These are phyloP conservation scores for Alternaria longipes DNA, from an alignment of 2,329 filamentous ascomycete species.

Conservation along the genomic window DNA sequence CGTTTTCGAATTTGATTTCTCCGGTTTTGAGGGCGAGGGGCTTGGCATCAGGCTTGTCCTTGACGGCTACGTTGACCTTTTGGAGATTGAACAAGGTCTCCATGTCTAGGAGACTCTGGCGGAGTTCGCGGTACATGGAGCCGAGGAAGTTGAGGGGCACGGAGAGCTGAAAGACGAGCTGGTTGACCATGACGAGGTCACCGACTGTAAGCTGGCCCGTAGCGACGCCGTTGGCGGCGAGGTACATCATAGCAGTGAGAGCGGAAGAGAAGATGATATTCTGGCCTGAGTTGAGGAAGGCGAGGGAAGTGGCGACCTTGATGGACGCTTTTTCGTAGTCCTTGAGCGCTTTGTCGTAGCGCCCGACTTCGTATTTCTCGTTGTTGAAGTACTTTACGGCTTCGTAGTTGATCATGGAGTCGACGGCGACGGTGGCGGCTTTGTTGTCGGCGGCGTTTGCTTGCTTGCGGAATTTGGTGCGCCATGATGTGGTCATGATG, in stretches of 20 bases:
- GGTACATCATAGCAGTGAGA: conserved; percentile 97
- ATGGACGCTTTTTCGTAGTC: conserved; percentile 94
- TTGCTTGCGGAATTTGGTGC: conserved; percentile 93
- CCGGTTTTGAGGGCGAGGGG: conserved; percentile 79
- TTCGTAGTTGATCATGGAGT: conserved; percentile 98
- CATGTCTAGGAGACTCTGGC: conserved; percentile 96
- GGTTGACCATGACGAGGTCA: conserved; percentile 98
- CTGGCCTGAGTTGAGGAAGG: conserved; percentile 92
- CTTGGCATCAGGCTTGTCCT: conserved; percentile 77
- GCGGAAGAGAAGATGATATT: conserved; percentile 97
- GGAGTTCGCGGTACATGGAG: conserved; percentile 95
- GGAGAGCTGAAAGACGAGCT: conserved; percentile 96
- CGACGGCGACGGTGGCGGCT: conserved; percentile 92
- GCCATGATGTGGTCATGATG: conserved; percentile 94
- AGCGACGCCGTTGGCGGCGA: conserved; percentile 89
- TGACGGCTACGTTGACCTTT: conserved; percentile 90
- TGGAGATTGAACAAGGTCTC: conserved; percentile 97
- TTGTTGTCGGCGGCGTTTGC: conserved; percentile 97
- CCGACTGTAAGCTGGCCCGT: conserved; percentile 84
- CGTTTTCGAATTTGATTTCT: conserved; percentile 93
- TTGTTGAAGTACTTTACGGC: conserved; percentile 99
- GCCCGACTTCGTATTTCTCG: conserved; percentile 88
- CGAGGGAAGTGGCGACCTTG: conserved; percentile 93
- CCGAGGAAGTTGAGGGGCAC: conserved; percentile 97
- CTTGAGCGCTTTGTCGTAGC: conserved; percentile 87